These are phyloP conservation scores for Phenoliferia sp. DNA, from an alignment of 1,284 basidiomycete genomes.

Conservation along the genomic window DNA sequence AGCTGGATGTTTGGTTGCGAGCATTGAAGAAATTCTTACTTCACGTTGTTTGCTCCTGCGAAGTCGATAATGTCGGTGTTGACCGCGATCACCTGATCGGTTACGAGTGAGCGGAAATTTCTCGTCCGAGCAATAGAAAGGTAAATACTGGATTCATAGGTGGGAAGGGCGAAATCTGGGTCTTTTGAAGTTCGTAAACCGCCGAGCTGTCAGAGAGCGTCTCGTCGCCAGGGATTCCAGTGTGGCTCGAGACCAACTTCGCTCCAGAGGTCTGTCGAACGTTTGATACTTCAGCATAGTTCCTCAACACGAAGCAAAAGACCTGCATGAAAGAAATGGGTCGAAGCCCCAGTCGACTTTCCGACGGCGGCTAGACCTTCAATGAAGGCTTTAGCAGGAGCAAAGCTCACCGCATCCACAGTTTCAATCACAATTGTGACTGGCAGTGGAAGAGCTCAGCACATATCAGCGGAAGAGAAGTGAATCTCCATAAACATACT, in stretches of 20 bases:
- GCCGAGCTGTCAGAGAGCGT: neutral
- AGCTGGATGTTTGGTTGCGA: too few species aligned
- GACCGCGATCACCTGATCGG: neutral
- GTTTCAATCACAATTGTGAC: neutral
- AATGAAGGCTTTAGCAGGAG: neutral
- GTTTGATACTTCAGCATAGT: neutral
- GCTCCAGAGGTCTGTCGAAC: neutral
- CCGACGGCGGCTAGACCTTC: neutral
- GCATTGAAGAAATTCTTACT: too few species aligned
- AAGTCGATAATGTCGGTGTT: neutral
- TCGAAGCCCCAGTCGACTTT: neutral
- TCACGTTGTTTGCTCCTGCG: neutral
- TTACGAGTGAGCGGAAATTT: neutral
- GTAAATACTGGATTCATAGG: neutral
- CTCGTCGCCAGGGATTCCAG: neutral
- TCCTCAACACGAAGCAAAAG: neutral
- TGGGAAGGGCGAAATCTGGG: neutral
- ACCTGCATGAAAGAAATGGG: neutral
- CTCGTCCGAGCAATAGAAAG: too few species aligned
- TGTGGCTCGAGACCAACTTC: neutral
- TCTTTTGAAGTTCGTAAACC: neutral
- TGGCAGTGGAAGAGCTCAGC: neutral
- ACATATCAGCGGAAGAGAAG: neutral
- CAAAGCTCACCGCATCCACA: neutral
- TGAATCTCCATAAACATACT: neutral